Percentiles rank a stretch among this genome's conserved stretches.
Evolutionary conservation across 2,329 filamentous ascomycete genomes (phyloP).

Genomic region (Colletotrichum sp.): DNA sequence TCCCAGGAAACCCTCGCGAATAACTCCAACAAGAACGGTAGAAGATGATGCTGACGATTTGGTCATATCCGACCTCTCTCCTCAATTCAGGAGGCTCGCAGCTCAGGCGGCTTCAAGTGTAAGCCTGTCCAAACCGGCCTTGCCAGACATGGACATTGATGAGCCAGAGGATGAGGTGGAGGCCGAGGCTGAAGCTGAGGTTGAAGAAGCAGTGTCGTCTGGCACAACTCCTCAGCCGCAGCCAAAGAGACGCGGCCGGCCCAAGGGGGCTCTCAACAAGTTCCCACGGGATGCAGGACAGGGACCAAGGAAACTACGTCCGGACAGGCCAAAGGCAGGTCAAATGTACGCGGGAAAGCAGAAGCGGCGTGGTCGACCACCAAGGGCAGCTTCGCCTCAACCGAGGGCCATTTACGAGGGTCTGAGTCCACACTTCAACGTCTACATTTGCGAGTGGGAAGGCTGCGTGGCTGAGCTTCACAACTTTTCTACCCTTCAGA

Average conservation of each 20-base stretch:
- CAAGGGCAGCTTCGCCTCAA: slow-evolving; percentile 41
- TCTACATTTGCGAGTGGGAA: slow-evolving; percentile 66
- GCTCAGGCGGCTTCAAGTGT: slow-evolving; percentile 8
- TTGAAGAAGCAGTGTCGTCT: not conserved
- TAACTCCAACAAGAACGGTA: not conserved
- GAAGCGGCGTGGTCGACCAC: slow-evolving; percentile 49
- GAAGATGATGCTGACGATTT: slow-evolving; percentile 17
- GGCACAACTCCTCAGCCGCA: not conserved
- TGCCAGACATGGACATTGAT: not conserved
- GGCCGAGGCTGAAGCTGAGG: not conserved
- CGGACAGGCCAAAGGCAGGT: slow-evolving; percentile 30
- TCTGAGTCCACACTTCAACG: slow-evolving; percentile 49
- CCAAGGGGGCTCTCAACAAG: slow-evolving; percentile 42
- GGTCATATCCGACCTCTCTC: slow-evolving; percentile 26
- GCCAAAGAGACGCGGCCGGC: slow-evolving; percentile 47
- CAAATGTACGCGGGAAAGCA: slow-evolving; percentile 34
- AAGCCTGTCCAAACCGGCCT: slow-evolving; percentile 16
- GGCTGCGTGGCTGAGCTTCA: slow-evolving; percentile 65
- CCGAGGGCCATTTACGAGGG: slow-evolving; percentile 46
- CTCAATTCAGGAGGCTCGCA: slow-evolving; percentile 13
- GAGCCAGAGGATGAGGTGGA: not conserved
- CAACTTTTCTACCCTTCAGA: slow-evolving; percentile 63
- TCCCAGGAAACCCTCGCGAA: not conserved
- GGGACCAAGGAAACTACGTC: slow-evolving; percentile 25
- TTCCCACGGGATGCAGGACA: not conserved